These are phyloP conservation scores for Cladosporium sp. DNA, from an alignment of 2,329 filamentous ascomycete species.

Conservation along the genomic window DNA sequence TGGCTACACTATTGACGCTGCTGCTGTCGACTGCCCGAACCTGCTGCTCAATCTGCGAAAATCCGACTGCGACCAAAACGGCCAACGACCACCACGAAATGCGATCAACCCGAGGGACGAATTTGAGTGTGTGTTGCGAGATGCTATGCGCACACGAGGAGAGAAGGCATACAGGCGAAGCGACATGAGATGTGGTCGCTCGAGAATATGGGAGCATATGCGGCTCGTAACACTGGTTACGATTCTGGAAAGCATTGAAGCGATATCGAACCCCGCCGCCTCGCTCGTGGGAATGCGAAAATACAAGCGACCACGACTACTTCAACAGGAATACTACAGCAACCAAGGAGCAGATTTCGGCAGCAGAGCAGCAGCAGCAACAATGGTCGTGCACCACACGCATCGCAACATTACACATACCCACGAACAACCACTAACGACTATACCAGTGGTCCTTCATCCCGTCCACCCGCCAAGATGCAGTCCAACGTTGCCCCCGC, in stretches of 20 bases:
- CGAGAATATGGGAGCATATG: neutral
- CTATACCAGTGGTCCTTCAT: constrained; percentile 20
- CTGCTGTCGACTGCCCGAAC: constrained; percentile 7
- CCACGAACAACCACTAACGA: constrained; percentile 10
- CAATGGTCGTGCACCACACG: neutral
- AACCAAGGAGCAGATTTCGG: neutral
- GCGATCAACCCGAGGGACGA: constrained; percentile 2
- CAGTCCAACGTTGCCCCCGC: constrained; percentile 26
- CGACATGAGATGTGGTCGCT: neutral
- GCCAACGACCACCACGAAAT: constrained; percentile 1
- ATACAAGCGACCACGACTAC: neutral
- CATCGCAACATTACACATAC: neutral
- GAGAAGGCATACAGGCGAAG: neutral
- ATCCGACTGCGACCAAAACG: neutral
- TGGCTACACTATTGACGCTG: neutral
- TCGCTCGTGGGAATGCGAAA: neutral
- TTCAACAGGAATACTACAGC: neutral
- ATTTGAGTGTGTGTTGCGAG: neutral
- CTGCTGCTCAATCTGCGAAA: constrained; percentile 14
- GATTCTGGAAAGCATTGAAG: constrained; percentile 1
- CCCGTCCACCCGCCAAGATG: constrained; percentile 23
- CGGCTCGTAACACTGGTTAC: neutral
- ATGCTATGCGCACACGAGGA: neutral
- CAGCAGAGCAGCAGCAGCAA: constrained; percentile 16
- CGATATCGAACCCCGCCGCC: neutral